Base-by-base conservation (phyloP, 2,329 filamentous ascomycete species). In the Fusarium armeniacum region DNA sequence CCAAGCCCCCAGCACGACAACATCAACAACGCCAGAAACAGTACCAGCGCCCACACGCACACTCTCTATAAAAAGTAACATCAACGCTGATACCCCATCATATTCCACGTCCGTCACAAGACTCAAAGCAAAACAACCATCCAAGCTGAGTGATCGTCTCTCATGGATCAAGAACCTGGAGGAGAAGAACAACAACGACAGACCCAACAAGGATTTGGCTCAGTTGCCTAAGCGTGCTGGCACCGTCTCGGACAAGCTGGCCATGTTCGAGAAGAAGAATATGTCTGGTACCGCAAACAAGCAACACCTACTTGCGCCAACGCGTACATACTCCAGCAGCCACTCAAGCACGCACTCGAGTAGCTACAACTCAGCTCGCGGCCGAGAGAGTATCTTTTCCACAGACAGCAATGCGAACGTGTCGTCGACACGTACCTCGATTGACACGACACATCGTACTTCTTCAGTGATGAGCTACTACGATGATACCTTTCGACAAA, bases 401-500 rank as follows among this genome's bases (percentile, higher is more conserved):
- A 57, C 47, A 10, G 62, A 66, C 6, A 53, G 63, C 15, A 65
- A 45, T 0, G 32, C 47, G 1, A 49, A 36, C 8, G 62, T 46
- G 4, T 58, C 62, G 0, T 66, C 63, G 2, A 50, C 63, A 6
- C 63, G 63, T 9, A 66, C 63, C 12, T 66, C 63, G 0, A 38
- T 66, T 4, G 63, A 66, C 15, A 66, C 63, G 7, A 26, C 62
- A n/a, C 55, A 43, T 9, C 36, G 58, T 3, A 36, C 43, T 8
- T 47, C 58, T 15, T 66, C 63, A 3, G 63, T 66, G 16, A 66
- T 66, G 63, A 66, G 63, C 18, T 61, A 66, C 30, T 66, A 66
- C 6, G 63, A 66, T 12, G 63, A 66, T 32, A 61, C 63, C 4
- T 66, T 66, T 15, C 62, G 63, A 20, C 62, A 66, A 49, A 66